Evolutionary conservation across 768 basidiomycete genomes (phyloP).

Genomic region (Pisolithus tinctorius): DNA sequence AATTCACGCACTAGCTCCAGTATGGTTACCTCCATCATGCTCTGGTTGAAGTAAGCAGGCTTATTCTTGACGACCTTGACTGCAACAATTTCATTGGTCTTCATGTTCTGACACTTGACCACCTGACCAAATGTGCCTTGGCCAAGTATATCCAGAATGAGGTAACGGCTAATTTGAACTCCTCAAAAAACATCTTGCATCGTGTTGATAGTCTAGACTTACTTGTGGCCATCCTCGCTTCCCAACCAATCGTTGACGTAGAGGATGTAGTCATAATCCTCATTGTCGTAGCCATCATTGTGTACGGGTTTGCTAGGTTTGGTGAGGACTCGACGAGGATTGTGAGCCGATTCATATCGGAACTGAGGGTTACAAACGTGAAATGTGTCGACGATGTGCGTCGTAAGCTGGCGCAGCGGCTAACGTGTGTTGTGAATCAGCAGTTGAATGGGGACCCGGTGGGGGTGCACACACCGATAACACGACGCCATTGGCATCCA

Average conservation of each 20-base stretch:
- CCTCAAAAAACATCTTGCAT: constrained; percentile 3
- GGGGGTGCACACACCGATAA: constrained; percentile 60
- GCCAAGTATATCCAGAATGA: constrained; percentile 96
- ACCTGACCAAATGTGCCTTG: constrained; percentile 99
- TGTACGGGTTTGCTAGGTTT: constrained; percentile 95
- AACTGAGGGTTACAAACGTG: constrained; percentile 92
- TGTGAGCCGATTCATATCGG: constrained; percentile 90
- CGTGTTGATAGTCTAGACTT: constrained; percentile 26
- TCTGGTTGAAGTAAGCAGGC: constrained; percentile 98
- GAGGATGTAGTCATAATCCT: constrained; percentile 98
- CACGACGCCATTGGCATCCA: constrained; percentile 69
- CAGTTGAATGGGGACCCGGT: constrained; percentile 2
- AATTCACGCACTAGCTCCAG: constrained; percentile 78
- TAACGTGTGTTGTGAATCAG: constrained; percentile 17
- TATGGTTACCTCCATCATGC: constrained; percentile 99
- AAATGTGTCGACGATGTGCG: constrained; percentile 84
- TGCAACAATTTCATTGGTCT: constrained; percentile 96
- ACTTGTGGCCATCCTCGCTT: constrained; percentile 93
- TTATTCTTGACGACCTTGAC: constrained; percentile 99
- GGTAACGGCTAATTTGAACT: constrained; percentile 52
- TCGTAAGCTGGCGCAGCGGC: constrained; percentile 70
- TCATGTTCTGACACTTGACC: constrained; percentile 99
- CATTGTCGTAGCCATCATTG: constrained; percentile 98
- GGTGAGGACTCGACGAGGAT: constrained; percentile 93
- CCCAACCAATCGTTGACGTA: constrained; percentile 99